phyloP scores from a whole-genome alignment of 495 filamentous ascomycete species.

The Podospora pseudopauciseta region DNA sequence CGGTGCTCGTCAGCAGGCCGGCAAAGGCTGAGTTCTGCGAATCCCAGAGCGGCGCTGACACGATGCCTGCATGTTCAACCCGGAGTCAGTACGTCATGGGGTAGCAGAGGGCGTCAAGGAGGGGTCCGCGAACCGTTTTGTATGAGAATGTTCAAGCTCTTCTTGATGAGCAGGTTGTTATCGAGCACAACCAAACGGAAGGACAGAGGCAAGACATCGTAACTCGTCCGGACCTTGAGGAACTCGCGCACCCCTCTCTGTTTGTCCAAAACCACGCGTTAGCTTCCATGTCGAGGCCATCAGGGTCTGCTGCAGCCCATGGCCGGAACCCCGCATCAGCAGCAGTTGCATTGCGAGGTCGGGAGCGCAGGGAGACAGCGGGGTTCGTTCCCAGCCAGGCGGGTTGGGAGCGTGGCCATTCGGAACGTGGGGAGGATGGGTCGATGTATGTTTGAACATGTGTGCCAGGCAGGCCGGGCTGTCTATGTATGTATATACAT shows the following conservation, averaged over 20 bases:
- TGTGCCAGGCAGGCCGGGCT: not conserved
- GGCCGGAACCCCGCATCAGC: constrained; percentile 31
- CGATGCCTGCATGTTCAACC: constrained; percentile 65
- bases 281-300: constrained; percentile 11
- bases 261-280: constrained; percentile 12
- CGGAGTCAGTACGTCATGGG: not conserved
- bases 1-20: constrained; percentile 88
- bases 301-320: constrained; percentile 1
- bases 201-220: constrained; percentile 97
- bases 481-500: not conserved
- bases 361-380: not conserved
- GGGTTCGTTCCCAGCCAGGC: not conserved
- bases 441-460: not conserved
- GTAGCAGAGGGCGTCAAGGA: not conserved
- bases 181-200: constrained; percentile 96
- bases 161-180: constrained; percentile 90
- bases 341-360: constrained; percentile 6
- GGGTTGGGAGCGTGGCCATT: not conserved
- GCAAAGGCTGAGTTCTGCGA: constrained; percentile 91
- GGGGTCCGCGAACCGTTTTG: constrained; percentile 72
- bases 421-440: not conserved
- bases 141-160: constrained; percentile 93
- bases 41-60: constrained; percentile 97
- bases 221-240: constrained; percentile 91
- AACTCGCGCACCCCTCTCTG: constrained; percentile 92